phyloP scores from a whole-genome alignment of 2,329 filamentous ascomycete genomes.

The Alternaria burnsii region DNA sequence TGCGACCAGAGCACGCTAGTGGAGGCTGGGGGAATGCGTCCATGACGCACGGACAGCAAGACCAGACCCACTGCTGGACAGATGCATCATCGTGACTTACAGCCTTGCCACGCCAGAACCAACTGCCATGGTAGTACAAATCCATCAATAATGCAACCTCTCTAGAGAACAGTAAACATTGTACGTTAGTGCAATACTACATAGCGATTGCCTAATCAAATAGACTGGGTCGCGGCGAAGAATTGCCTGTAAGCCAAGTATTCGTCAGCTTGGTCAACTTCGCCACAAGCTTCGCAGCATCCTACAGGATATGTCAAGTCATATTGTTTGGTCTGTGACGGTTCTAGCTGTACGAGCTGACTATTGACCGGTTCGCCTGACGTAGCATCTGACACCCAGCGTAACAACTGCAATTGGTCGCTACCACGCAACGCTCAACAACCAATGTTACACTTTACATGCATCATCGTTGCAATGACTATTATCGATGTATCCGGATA shows the following conservation, averaged over 20 bases:
- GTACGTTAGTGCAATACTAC: neutral
- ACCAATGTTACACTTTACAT: neutral
- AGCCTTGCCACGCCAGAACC: neutral
- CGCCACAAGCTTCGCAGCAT: neutral
- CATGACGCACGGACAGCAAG: slow-evolving; percentile 24
- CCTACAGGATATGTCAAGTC: neutral
- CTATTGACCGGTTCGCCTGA: neutral
- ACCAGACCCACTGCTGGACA: slow-evolving; percentile 2
- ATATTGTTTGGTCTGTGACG: neutral
- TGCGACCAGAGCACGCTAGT: slow-evolving; percentile 21
- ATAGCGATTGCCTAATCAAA: neutral
- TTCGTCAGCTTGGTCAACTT: neutral
- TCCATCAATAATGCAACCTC: neutral
- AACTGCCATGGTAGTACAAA: neutral
- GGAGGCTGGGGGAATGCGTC: slow-evolving; percentile 17
- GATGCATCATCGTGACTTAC: neutral
- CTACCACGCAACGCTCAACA: neutral
- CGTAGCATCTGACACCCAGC: neutral
- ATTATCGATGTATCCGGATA: neutral
- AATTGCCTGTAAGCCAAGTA: neutral
- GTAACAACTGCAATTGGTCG: neutral
- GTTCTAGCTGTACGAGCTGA: neutral
- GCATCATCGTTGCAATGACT: slow-evolving; percentile 5
- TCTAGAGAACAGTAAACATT: neutral
- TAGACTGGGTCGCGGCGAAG: neutral